phyloP scores from a whole-genome alignment of 495 filamentous ascomycete genomes.

The Aspergillus conjunctus region DNA sequence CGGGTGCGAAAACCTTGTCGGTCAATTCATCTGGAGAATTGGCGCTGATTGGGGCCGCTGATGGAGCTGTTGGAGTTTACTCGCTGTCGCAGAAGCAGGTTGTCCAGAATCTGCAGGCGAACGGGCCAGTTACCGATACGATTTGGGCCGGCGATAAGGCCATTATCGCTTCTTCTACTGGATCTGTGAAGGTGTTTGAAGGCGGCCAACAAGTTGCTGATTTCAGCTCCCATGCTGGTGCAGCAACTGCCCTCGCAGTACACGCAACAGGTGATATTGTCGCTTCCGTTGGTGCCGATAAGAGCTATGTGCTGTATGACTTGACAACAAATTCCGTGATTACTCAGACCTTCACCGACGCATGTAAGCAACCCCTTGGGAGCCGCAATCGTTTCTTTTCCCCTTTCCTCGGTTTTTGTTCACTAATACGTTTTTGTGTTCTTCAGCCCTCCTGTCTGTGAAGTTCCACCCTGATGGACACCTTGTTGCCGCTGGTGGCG shows the following conservation, averaged over 20 bases:
- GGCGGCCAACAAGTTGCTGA: constrained; percentile 62
- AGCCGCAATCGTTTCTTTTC: neutral
- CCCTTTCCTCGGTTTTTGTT: neutral
- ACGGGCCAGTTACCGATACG: constrained; percentile 74
- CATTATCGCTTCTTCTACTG: constrained; percentile 73
- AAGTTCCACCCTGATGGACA: constrained; percentile 96
- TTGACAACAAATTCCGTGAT: constrained; percentile 64
- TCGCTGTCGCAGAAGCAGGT: constrained; percentile 71
- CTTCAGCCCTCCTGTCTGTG: constrained; percentile 70
- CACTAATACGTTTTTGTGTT: neutral
- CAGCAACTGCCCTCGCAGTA: constrained; percentile 71
- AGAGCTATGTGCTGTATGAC: constrained; percentile 93
- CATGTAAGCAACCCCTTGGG: constrained; percentile 61
- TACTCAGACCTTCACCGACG: constrained; percentile 77
- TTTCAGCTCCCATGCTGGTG: constrained; percentile 78
- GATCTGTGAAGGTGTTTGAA: constrained; percentile 78
- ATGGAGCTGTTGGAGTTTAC: constrained; percentile 78
- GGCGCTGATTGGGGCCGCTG: constrained; percentile 75
- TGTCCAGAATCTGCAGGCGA: constrained; percentile 64
- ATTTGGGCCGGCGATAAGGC: constrained; percentile 74
- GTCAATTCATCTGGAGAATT: constrained; percentile 66
- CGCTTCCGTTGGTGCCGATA: constrained; percentile 86
- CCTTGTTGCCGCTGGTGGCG: constrained; percentile 80
- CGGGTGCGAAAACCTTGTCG: constrained; percentile 65
- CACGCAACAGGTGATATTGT: constrained; percentile 86